Percentiles rank a stretch among this genome's conserved stretches.
These are phyloP conservation scores for Pythium angustatum DNA, from an alignment of 352 stramenopile genomes.

Conservation along the genomic window DNA sequence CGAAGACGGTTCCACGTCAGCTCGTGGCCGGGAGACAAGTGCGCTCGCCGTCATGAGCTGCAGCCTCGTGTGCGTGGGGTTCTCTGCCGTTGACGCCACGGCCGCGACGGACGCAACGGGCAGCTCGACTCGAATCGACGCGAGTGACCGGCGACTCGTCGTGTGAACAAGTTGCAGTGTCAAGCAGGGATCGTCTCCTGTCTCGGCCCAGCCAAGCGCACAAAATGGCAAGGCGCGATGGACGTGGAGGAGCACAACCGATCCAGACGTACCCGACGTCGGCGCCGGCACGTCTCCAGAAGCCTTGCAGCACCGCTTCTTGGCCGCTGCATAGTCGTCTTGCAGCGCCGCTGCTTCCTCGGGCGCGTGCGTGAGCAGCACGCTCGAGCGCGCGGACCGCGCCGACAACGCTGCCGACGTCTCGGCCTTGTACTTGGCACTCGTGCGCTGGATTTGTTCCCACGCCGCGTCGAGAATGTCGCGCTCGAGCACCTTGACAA, in stretches of 20 bases:
- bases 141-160: not conserved
- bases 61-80: not conserved
- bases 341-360: conserved; percentile 5
- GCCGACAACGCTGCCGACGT: conserved; percentile 24
- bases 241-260: not conserved
- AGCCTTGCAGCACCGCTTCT: conserved; percentile 42
- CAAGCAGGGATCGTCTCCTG: not conserved
- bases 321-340: conserved; percentile 50
- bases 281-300: conserved; percentile 3
- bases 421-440: conserved; percentile 43
- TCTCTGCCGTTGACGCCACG: not conserved
- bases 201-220: not conserved
- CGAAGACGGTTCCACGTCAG: not conserved
- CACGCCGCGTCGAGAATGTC: conserved; percentile 65
- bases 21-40: not conserved
- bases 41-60: conserved; percentile 2
- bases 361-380: conserved; percentile 7
- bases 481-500: conserved; percentile 62
- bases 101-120: not conserved
- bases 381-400: conserved; percentile 23
- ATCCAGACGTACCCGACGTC: not conserved
- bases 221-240: conserved; percentile 7
- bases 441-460: conserved; percentile 45
- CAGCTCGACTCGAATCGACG: not conserved
- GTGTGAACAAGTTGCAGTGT: conserved; percentile 17